Conservation (phyloP, 164 flowering plant species). For the Akebia trifoliata region DNA sequence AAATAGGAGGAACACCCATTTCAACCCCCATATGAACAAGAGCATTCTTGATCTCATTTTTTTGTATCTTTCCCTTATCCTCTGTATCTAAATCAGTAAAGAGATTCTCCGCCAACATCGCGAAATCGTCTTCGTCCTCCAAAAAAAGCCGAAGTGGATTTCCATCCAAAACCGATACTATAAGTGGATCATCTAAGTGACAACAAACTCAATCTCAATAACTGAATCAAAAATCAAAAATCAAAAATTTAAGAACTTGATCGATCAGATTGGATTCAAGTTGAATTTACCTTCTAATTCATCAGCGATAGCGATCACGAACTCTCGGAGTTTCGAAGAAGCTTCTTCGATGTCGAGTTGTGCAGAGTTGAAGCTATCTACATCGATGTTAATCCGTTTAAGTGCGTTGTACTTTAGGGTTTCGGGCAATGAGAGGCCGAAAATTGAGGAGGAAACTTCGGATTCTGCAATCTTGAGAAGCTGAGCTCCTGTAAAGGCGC, state of each 20-base stretch:
- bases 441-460: conserved; percentile 33
- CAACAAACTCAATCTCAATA: background rate
- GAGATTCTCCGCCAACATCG: conserved; percentile 74
- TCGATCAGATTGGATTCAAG: background rate
- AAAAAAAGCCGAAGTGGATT: conserved; percentile 35
- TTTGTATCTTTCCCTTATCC: conserved; percentile 65
- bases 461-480: conserved; percentile 50
- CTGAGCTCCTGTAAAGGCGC: conserved; percentile 35
- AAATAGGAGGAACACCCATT: conserved; percentile 66
- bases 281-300: conserved; percentile 39
- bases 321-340: conserved; percentile 24
- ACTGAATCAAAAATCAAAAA: background rate
- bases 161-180: conserved; percentile 57
- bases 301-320: conserved; percentile 54
- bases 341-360: conserved; percentile 34
- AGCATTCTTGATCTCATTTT: conserved; percentile 49
- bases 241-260: background rate
- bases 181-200: conserved; percentile 59
- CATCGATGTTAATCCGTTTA: conserved; percentile 31
- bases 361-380: conserved; percentile 18
- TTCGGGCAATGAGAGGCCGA: conserved; percentile 53
- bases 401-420: conserved; percentile 42
- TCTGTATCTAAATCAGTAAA: conserved; percentile 67
- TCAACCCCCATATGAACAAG: conserved; percentile 64
- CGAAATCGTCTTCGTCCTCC: conserved; percentile 87